Percentiles rank a stretch among this genome's conserved stretches.
phyloP scores from a whole-genome alignment of 805 yeast species.

The Yarrowia bubula region DNA sequence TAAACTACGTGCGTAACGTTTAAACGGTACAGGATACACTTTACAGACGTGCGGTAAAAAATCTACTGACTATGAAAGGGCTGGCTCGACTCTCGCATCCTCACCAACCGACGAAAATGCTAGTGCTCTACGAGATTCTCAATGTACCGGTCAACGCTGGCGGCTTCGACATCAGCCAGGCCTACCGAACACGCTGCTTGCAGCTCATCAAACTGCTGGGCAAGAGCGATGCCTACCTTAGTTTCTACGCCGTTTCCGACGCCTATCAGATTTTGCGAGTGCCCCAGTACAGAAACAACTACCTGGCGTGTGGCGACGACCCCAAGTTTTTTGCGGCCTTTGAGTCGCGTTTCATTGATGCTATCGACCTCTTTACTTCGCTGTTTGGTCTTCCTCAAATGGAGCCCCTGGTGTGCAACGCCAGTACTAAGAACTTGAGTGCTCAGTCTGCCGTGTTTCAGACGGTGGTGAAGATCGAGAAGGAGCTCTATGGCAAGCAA shows the following conservation, averaged over 20 bases:
- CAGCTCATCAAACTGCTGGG: slow-evolving; percentile 23
- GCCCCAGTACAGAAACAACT: slow-evolving; percentile 22
- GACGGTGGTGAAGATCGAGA: slow-evolving; percentile 1
- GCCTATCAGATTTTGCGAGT: slow-evolving; percentile 23
- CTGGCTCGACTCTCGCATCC: background rate
- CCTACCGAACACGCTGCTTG: slow-evolving; percentile 17
- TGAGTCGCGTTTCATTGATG: slow-evolving; percentile 18
- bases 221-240: slow-evolving; percentile 22
- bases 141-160: slow-evolving; percentile 17
- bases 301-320: slow-evolving; percentile 13
- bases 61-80: background rate
- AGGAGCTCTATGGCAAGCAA: slow-evolving; percentile 9
- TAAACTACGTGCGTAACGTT: slow-evolving; percentile 20
- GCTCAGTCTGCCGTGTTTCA: slow-evolving; percentile 8
- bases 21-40: background rate
- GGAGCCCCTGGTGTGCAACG: slow-evolving; percentile 17
- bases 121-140: slow-evolving; percentile 17
- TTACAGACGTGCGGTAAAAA: slow-evolving; percentile 7
- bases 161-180: slow-evolving; percentile 25
- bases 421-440: slow-evolving; percentile 20
- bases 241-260: slow-evolving; percentile 23
- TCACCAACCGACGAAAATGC: slow-evolving; percentile 12
- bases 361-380: slow-evolving; percentile 18
- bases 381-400: slow-evolving; percentile 19
- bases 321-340: slow-evolving; percentile 21